A percentile compares a stretch with the other conserved stretches of the same genome.
Evolutionary conservation across 1,284 basidiomycete genomes (phyloP).

Genomic region (Leccinum ponderosum): DNA sequence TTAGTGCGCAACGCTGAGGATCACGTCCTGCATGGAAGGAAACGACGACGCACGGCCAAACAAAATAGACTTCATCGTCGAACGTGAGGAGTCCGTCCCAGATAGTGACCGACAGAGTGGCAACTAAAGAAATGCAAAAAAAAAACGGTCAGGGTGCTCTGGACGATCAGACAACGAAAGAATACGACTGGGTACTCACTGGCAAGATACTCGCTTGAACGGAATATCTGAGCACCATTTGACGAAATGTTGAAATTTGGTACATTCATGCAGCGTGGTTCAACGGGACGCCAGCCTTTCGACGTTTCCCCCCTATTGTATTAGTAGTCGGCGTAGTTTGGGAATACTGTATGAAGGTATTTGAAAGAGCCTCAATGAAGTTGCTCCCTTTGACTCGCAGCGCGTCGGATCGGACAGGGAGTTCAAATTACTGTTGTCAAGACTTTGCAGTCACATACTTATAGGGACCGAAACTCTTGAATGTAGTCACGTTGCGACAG

Average conservation of each 20-base stretch:
- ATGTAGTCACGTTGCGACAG: not conserved
- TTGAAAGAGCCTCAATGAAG: not conserved
- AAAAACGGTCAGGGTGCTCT: not conserved
- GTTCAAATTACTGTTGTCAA: not conserved
- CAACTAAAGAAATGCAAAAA: not conserved
- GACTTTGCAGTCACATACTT: too few species aligned
- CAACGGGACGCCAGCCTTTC: not conserved
- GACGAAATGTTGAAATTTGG: not conserved
- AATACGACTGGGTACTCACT: not conserved
- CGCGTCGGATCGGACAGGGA: not conserved
- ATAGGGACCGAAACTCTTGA: not conserved
- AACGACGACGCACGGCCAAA: constrained; percentile 16
- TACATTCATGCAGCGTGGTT: not conserved
- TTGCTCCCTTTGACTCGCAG: too few species aligned
- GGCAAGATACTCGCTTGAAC: not conserved
- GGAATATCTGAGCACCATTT: not conserved
- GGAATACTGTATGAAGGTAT: not conserved
- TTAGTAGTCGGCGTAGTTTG: not conserved
- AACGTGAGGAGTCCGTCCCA: constrained; percentile 21
- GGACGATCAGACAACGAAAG: not conserved
- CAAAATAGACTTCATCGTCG: constrained; percentile 12
- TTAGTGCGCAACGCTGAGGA: not conserved
- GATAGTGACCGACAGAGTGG: not conserved
- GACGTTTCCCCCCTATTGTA: not conserved
- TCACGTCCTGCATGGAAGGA: not conserved